Base-by-base conservation (phyloP, 352 stramenopile species). In the Pythium chondricola region DNA sequence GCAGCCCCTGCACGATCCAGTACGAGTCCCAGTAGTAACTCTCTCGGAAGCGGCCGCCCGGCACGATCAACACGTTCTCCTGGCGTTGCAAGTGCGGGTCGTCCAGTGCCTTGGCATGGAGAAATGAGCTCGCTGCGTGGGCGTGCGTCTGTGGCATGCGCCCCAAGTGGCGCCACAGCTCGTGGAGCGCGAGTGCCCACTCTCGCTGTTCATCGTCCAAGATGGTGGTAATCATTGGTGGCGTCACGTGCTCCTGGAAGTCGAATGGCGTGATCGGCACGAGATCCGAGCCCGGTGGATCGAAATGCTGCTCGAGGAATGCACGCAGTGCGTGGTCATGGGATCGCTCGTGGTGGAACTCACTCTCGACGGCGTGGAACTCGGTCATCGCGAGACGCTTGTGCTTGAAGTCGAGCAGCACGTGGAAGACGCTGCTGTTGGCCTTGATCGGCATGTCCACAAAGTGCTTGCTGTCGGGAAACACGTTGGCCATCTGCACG, bases 1-100 rank as follows among this genome's bases (percentile, higher is more conserved):
- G 58, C 5, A 97, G 65, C 0, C 88, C 86, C 45, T 88, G 59
- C 9, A 97, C 74, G 43, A 96, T 96, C 89, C 89, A 97, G 63
- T 90, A 96, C 48, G 77, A 89, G 53, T 97, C 89, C 89, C 89
- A 97, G 60, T 97, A 97, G 67, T 97, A 97, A 32, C 66, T 85
- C 61, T 97, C 89, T 9, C 86, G 77, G 56, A 97, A 97, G n/a
- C 89, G 73, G 5, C 84, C 89, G 17, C 88, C 89, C 6, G 86
- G 88, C 0, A 96, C 78, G 35, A 97, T 85, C 31, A 97, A 54
- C 22, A 91, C 67, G 30, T 86, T 78, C 33, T 70, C 69, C 30
- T 60, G 47, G 24, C 58, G 69, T 11, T 63, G 47, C 30, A 73
- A 47, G 37, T 57, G 54, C 25, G 52, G 45, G 40, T 71, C 48